Evolutionary conservation across 1,139 yeast species (phyloP).

Genomic region (Geotrichum bryndzae): DNA sequence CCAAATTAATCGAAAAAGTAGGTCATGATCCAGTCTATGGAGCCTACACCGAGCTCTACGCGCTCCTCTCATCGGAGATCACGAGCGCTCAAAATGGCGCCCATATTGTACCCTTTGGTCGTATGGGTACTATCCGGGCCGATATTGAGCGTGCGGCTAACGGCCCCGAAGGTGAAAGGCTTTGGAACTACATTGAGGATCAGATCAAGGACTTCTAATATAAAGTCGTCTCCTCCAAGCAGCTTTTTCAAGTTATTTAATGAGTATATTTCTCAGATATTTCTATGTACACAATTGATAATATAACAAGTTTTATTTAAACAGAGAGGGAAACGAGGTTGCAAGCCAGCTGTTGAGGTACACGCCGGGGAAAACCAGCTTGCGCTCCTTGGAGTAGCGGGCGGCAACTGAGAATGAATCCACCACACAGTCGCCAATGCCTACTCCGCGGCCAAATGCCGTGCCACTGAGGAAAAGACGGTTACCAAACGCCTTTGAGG

Average conservation of each 20-base stretch:
- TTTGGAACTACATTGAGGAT: constrained; percentile 33
- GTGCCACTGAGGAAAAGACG: constrained; percentile 69
- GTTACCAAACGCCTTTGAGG: constrained; percentile 38
- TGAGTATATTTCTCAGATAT: neutral
- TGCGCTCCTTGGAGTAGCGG: constrained; percentile 31
- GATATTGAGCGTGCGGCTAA: constrained; percentile 32
- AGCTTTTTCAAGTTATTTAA: neutral
- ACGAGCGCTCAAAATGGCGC: constrained; percentile 28
- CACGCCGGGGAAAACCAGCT: constrained; percentile 30
- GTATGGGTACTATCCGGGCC: constrained; percentile 28
- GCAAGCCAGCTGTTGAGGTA: constrained; percentile 27
- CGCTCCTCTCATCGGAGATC: constrained; percentile 41
- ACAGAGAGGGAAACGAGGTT: constrained; percentile 22
- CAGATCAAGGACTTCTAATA: constrained; percentile 17
- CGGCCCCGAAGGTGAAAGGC: constrained; percentile 32
- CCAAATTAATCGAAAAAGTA: constrained; percentile 9
- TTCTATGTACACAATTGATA: neutral
- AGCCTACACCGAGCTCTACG: constrained; percentile 42
- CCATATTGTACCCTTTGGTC: constrained; percentile 38
- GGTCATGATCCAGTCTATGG: constrained; percentile 35
- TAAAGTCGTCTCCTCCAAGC: neutral
- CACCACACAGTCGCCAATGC: constrained; percentile 81
- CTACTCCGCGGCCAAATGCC: constrained; percentile 76
- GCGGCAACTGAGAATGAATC: constrained; percentile 57
- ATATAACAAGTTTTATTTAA: constrained; percentile 4